A percentile compares a stretch with the other conserved stretches of the same genome.
These are phyloP conservation scores for Pseudoturritis turrita DNA, from an alignment of 345 rosid species.

Conservation along the genomic window DNA sequence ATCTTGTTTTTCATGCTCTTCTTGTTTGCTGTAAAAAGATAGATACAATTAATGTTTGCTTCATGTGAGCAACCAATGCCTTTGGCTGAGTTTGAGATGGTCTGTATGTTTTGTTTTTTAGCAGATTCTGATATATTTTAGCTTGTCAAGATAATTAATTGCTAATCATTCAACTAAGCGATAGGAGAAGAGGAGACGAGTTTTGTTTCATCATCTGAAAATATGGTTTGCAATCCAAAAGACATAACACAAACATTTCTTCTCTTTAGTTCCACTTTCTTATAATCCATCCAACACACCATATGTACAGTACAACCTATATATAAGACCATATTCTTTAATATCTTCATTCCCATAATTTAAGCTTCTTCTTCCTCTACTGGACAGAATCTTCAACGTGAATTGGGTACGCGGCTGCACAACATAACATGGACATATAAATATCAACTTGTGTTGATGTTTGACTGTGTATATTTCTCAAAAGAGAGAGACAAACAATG, in stretches of 20 bases:
- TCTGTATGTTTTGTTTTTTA: not conserved
- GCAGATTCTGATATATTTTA: not conserved
- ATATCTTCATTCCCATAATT: not conserved
- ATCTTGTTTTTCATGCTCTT: constrained; percentile 1
- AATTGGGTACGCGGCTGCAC: constrained; percentile 24
- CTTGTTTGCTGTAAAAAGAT: not conserved
- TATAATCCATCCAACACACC: constrained; percentile 7
- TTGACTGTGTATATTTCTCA: not conserved
- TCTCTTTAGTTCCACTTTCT: constrained; percentile 4
- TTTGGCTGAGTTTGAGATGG: not conserved
- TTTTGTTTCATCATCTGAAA: constrained; percentile 9
- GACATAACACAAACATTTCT: not conserved
- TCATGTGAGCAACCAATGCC: not conserved
- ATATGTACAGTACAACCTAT: constrained; percentile 18
- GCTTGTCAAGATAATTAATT: not conserved
- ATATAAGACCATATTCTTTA: not conserved
- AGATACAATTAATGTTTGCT: not conserved
- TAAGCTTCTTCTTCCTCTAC: constrained; percentile 16
- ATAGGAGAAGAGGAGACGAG: not conserved
- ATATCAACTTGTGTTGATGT: not conserved
- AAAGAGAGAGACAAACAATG: not conserved
- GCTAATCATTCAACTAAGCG: not conserved
- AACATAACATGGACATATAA: not conserved
- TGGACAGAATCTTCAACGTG: constrained; percentile 17
- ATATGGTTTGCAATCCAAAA: constrained; percentile 3